Base-by-base conservation (phyloP, 805 yeast species). In the Hanseniaspora taiwanica region DNA sequence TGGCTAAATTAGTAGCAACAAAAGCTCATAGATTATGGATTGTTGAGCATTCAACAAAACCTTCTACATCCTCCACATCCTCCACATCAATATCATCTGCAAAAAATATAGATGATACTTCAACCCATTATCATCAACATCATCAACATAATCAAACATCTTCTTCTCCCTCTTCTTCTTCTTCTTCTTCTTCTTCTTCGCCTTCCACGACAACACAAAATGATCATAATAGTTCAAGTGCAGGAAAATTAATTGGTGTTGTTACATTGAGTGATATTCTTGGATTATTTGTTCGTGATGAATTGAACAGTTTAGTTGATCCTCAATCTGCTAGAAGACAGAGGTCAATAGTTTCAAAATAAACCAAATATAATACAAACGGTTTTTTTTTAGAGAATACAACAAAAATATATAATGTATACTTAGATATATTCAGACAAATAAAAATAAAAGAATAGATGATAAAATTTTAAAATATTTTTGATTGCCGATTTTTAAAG, bases 1-100 rank as follows among this genome's bases (percentile, higher is more conserved):
- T 91, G 53, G 97, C 97, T 25, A 89, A 91, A 58, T 66, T 89
- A 49, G 97, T 89, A 12, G 97, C 98, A 5, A 89, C 98, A 1
- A 79, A 80, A 58, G 75, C 95, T 2, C 98, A 89, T 62, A 72
- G 98, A 57, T 63, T 82, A 42, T 81, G 91, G 91, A 76, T 82
- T 37, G 87, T 81, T 16, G 81, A 77, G 48, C 79, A 77, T 9
- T 65, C 55, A 14, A 54, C 56, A 50, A 19, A 35, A 47, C 10
- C 31, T 7, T 47, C 48, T 9, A 59, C 51, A 36, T 46, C 56
- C 17, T 45, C 49, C 12, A 45, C 59, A 36, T 46, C 51, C 25
- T 47, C 58, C 27, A 39, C 48, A 19, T 34, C 62, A 18, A 58
- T 58, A 10, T 14, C 47, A 1, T 31, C 35, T 32, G 37, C 27